Evolutionary conservation across 139 green algal species (phyloP), one percentile per base, ranked within the genome.

Genomic region (Dunaliella primolecta): DNA sequence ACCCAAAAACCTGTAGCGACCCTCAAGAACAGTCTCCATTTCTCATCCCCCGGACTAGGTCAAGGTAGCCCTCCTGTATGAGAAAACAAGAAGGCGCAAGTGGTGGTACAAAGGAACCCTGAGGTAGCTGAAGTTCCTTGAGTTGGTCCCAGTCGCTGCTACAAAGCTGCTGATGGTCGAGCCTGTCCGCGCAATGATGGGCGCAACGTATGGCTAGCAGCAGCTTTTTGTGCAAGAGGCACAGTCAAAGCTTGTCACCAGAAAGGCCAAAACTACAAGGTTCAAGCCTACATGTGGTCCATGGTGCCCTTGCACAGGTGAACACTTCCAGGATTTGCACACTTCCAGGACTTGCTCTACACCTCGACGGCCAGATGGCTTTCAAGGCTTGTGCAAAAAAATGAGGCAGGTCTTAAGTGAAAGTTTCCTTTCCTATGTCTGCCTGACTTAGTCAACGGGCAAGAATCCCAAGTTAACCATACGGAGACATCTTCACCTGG

Each of bases 41-140:
- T 1, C 92, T 76, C 82, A 98, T 71, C 1, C 80, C 76, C 0
- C 72, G 24, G 36, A 97, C 36, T 21, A 98, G 86, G 21, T 91
- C 38, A 2, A 96, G 77, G 88, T 97, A 98, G 23, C 92, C 93
- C 3, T 80, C 84, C 81, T 88, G 77, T 34, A 95, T 93, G n/a
- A 93, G 93, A 0, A 83, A 86, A 3, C 95, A n/a, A n/a, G n/a
- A n/a, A n/a, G n/a, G n/a, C n/a, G n/a, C n/a, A n/a, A n/a, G n/a
- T n/a, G n/a, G n/a, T n/a, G n/a, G n/a, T n/a, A n/a, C n/a, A n/a
- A n/a, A 46, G 36, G 87, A 81, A 1, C 91, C 36, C 98, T 81
- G 85, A 98, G 98, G 87, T 97, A 93, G 20, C 96, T 94, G 81
- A 98, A 64, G 15, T 7, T 7, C 7, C 15, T 64, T 64, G 46